Evolutionary conservation across 2,329 filamentous ascomycete species (phyloP).

Genomic region (Mollisia scopiformis): DNA sequence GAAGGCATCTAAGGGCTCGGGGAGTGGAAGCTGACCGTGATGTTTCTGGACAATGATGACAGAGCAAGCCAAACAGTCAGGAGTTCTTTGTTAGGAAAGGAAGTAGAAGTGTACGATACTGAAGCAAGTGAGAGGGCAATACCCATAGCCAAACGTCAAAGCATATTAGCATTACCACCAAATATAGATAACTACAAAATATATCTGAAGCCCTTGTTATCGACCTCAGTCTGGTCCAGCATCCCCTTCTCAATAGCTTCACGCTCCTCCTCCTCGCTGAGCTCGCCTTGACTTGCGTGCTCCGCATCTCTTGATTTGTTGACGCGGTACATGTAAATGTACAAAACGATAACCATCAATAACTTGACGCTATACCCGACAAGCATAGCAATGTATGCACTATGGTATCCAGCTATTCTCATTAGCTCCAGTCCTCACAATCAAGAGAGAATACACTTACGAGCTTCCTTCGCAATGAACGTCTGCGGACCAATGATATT

Average conservation of each 20-base stretch:
- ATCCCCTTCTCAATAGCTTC: conserved; percentile 57
- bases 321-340: conserved; percentile 56
- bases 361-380: conserved; percentile 58
- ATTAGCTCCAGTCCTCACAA: conserved; percentile 13
- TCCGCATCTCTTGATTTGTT: conserved; percentile 58
- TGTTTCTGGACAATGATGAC: no score
- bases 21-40: no score
- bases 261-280: conserved; percentile 46
- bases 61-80: no score
- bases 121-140: neutral
- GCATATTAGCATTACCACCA: no score
- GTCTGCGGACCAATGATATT: conserved; percentile 52
- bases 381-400: conserved; percentile 47
- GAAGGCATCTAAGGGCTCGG: no score
- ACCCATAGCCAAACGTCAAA: no score
- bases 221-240: conserved; percentile 57
- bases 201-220: conserved; percentile 58
- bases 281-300: conserved; percentile 32
- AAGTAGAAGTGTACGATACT: neutral
- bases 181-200: conserved; percentile 39
- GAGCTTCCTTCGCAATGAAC: conserved; percentile 31
- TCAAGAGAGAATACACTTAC: conserved; percentile 21
- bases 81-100: no score
- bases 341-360: conserved; percentile 50
- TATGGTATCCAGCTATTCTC: conserved; percentile 37